Evolutionary conservation across 2,329 filamentous ascomycete species (phyloP).

Genomic region (Incumbomyces delicatus): DNA sequence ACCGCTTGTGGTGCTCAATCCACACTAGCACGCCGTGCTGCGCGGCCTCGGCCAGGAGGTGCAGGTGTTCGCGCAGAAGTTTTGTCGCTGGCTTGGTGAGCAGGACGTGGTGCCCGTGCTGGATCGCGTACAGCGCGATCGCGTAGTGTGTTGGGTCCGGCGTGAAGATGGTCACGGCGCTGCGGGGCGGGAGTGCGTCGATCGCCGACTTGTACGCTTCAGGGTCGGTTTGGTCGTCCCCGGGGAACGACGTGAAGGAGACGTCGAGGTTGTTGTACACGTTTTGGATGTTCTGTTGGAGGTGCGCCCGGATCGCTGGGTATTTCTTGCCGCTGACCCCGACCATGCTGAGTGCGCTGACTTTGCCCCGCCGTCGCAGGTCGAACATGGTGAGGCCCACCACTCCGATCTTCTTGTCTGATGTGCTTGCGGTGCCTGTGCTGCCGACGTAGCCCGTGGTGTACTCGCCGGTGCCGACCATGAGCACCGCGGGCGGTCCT

Average conservation of each 20-base stretch:
- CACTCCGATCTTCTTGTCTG: constrained; percentile 93
- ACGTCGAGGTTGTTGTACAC: constrained; percentile 85
- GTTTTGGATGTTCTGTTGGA: constrained; percentile 75
- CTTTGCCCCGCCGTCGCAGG: constrained; percentile 69
- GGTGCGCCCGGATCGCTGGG: constrained; percentile 81
- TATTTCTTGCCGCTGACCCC: constrained; percentile 84
- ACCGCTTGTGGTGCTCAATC: constrained; percentile 94
- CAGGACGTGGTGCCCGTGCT: constrained; percentile 78
- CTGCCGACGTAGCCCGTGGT: constrained; percentile 82
- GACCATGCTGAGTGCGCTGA: constrained; percentile 76
- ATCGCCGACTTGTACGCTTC: constrained; percentile 84
- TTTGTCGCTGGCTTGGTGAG: constrained; percentile 93
- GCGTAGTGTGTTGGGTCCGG: constrained; percentile 87
- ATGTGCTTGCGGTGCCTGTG: constrained; percentile 61
- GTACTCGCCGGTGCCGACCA: constrained; percentile 92
- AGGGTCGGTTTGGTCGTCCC: constrained; percentile 61
- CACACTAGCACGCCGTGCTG: constrained; percentile 79
- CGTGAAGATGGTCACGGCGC: constrained; percentile 93
- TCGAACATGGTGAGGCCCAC: constrained; percentile 75
- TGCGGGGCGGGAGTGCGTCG: constrained; percentile 64
- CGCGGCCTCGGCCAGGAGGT: constrained; percentile 61
- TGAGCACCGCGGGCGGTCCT: constrained; percentile 55
- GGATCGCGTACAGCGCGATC: constrained; percentile 84
- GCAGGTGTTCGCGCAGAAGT: constrained; percentile 66
- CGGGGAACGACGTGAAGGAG: constrained; percentile 72